phyloP scores from a whole-genome alignment of 2,329 filamentous ascomycete species.

The Ophiostoma fasciatum region DNA sequence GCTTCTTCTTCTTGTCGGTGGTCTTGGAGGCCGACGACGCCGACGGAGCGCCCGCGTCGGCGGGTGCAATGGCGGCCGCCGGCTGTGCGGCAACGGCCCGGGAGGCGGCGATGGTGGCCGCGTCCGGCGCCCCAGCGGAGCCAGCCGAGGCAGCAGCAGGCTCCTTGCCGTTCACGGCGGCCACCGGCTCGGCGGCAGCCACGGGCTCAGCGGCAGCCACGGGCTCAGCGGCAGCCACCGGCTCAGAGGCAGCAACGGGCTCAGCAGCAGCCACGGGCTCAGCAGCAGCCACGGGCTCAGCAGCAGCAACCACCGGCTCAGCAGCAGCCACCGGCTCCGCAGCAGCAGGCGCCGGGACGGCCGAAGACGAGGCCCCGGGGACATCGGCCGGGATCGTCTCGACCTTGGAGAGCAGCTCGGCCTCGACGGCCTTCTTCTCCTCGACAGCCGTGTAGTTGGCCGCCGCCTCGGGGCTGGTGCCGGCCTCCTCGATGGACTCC shows the following conservation, averaged over 20 bases:
- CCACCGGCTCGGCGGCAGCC: conserved; percentile 1
- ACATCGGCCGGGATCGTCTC: conserved; percentile 5
- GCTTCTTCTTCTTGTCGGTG: conserved; percentile 51
- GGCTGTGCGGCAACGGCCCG: conserved; percentile 11
- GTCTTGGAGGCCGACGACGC: conserved; percentile 21
- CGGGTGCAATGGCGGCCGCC: conserved; percentile 2
- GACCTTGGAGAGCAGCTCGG: conserved; percentile 57
- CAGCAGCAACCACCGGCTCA: conserved; percentile 16
- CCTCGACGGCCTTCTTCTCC: conserved; percentile 62
- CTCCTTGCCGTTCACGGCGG: background rate
- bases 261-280: conserved; percentile 4
- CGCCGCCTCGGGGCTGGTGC: conserved; percentile 54
- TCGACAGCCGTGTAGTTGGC: conserved; percentile 51
- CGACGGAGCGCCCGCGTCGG: conserved; percentile 11
- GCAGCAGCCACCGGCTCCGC: conserved; percentile 10
- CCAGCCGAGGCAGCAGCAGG: conserved; percentile 1
- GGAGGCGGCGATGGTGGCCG: conserved; percentile 2
- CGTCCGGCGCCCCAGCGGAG: conserved; percentile 11
- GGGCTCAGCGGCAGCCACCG: conserved; percentile 7
- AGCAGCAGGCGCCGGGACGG: conserved; percentile 6
- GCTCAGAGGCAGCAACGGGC: conserved; percentile 6
- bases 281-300: conserved; percentile 11
- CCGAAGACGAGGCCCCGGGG: conserved; percentile 14
- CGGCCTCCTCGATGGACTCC: conserved; percentile 42
- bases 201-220: background rate